These are phyloP conservation scores for Paradendryphiella salina DNA, from an alignment of 2,329 filamentous ascomycete genomes.

Conservation along the genomic window DNA sequence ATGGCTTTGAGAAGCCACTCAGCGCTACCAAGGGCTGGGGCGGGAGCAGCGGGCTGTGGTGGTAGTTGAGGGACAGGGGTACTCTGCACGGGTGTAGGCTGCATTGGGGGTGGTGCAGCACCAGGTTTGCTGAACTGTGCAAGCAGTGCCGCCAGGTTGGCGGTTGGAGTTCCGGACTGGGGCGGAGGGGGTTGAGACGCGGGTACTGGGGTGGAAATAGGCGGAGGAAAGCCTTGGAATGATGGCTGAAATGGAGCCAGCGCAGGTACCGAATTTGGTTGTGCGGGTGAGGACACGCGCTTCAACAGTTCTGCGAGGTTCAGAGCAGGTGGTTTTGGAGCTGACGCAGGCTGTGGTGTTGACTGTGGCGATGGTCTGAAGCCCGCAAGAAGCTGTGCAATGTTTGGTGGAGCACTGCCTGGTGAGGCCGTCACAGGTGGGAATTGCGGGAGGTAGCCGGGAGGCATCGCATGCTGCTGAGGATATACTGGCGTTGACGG, in stretches of 20 bases:
- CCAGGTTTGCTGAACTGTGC: slow-evolving; percentile 38
- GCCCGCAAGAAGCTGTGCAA: slow-evolving; percentile 38
- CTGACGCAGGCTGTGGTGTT: slow-evolving; percentile 25
- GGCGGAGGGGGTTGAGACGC: slow-evolving; percentile 30
- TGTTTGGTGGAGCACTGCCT: slow-evolving; percentile 29
- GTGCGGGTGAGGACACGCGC: slow-evolving; percentile 34
- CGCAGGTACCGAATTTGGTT: slow-evolving; percentile 29
- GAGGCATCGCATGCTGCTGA: slow-evolving; percentile 30
- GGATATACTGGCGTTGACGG: slow-evolving; percentile 36
- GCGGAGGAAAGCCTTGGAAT: slow-evolving; percentile 30
- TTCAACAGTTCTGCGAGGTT: slow-evolving; percentile 39
- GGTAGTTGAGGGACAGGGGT: slow-evolving; percentile 24
- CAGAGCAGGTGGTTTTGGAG: slow-evolving; percentile 26
- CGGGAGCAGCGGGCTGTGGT: slow-evolving; percentile 17
- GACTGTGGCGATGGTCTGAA: slow-evolving; percentile 27
- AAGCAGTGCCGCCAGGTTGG: slow-evolving; percentile 39
- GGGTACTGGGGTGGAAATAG: slow-evolving; percentile 28
- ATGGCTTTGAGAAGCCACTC: slow-evolving; percentile 43
- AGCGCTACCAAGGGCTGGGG: slow-evolving; percentile 27
- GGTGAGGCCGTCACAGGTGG: slow-evolving; percentile 25
- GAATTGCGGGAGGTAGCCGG: slow-evolving; percentile 22
- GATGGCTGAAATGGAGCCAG: slow-evolving; percentile 36
- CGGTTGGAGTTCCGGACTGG: slow-evolving; percentile 30
- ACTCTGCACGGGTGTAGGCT: slow-evolving; percentile 23
- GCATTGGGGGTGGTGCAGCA: slow-evolving; percentile 20